Evolutionary conservation across 257 asterid species (phyloP), one percentile per base, ranked within the genome.

Genomic region (Solanum virginianum): DNA sequence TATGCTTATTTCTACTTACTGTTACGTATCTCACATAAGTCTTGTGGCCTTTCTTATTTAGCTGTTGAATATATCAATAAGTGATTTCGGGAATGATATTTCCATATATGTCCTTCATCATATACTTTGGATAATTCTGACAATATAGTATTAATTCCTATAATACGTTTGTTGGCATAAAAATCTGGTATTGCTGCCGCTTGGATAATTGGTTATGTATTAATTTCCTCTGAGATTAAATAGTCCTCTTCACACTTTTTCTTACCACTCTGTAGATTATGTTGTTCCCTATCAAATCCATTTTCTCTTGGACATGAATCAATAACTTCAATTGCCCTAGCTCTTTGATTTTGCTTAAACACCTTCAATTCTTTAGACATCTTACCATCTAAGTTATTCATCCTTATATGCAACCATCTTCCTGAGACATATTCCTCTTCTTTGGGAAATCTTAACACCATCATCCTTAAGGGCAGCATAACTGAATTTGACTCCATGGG

Each of bases 341-440:
- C 80, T 79, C 85, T 89, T 49, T 63, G 32, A 79, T 87, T 90
- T 54, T 72, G 47, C 74, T 53, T 45, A 3, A 70, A 56, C 80
- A 89, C 87, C 85, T 83, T 91, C 45, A 15, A 77, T 83, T 86
- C 83, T 86, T 89, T 93, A 45, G 81, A 63, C 9, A 84, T 12
- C 80, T 85, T 82, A 41, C 53, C 62, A 20, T 83, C 88, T 80
- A 29, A 85, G 5, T 18, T 79, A 57, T 18, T 57, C 20, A 22
- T 56, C 85, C 80, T 88, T 20, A 41, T 74, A 74, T 89, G 81
- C 51, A 43, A 22, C 89, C 91, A 65, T 88, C 93, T 80, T 84
- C 91, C 80, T 18, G 88, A 70, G 84, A 69, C 39, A 74, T 32
- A 88, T 84, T 91, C 77, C 91, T 86, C 89, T 93, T 94, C 84